A percentile compares a stretch with the other conserved stretches of the same genome.
phyloP scores from a whole-genome alignment of 2,329 filamentous ascomycete genomes.

The Trichocomaceae sp. region DNA sequence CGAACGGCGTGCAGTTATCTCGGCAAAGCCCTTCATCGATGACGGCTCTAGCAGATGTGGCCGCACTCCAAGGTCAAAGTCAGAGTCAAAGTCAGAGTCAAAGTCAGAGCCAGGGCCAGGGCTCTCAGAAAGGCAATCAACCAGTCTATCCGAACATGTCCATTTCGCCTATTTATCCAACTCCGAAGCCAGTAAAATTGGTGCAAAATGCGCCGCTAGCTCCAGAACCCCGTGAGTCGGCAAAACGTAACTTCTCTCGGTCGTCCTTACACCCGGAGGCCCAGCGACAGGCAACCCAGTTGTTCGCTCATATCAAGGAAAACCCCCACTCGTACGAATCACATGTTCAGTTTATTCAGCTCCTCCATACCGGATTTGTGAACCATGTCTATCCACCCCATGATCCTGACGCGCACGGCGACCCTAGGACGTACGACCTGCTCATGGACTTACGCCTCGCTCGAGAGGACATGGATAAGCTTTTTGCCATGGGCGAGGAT shows the following conservation, averaged over 20 bases:
- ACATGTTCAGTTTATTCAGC: slow-evolving; percentile 41
- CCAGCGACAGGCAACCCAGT: slow-evolving; percentile 35
- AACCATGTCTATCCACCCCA: slow-evolving; percentile 43
- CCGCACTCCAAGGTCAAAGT: slow-evolving; percentile 38
- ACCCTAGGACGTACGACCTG: slow-evolving; percentile 41
- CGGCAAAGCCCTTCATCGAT: slow-evolving; percentile 41
- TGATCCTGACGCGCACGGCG: slow-evolving; percentile 38
- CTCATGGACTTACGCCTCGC: slow-evolving; percentile 42
- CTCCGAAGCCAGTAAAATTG: slow-evolving; percentile 31
- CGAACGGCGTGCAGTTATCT: slow-evolving; percentile 26
- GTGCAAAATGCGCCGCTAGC: slow-evolving; percentile 39
- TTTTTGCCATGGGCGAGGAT: slow-evolving; percentile 58
- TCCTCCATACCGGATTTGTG: slow-evolving; percentile 42
- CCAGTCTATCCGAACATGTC: slow-evolving; percentile 34
- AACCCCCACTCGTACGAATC: slow-evolving; percentile 43
- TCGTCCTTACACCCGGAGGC: slow-evolving; percentile 37
- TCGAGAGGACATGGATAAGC: slow-evolving; percentile 54
- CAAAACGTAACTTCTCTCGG: slow-evolving; percentile 35
- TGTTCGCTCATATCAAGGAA: slow-evolving; percentile 39
- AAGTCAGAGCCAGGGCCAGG: slow-evolving; percentile 21
- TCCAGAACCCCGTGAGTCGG: slow-evolving; percentile 36
- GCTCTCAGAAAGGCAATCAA: slow-evolving; percentile 30
- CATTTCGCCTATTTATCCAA: slow-evolving; percentile 37
- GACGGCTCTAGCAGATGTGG: slow-evolving; percentile 44
- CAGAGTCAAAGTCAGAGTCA: slow-evolving; percentile 32